These are phyloP conservation scores for Trichoderma gamsii DNA, from an alignment of 495 filamentous ascomycete species.

Conservation along the genomic window DNA sequence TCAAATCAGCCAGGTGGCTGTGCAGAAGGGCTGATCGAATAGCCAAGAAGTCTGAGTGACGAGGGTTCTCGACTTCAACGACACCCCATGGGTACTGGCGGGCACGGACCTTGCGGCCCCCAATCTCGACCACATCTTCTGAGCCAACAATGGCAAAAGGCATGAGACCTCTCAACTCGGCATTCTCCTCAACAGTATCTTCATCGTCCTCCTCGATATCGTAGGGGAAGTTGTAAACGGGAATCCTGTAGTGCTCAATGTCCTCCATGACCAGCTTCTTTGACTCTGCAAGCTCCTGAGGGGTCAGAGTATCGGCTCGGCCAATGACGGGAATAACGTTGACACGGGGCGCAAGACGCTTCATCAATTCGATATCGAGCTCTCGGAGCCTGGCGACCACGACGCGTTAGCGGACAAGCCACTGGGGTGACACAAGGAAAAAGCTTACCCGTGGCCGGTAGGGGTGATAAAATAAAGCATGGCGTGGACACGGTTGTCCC, in stretches of 20 bases:
- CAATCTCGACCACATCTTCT: conserved; percentile 91
- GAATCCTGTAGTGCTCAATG: conserved; percentile 99
- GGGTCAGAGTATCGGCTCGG: conserved; percentile 95
- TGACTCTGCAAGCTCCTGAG: conserved; percentile 92
- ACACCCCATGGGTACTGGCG: conserved; percentile 98
- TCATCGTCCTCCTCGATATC: conserved; percentile 99
- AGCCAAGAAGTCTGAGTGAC: conserved; percentile 96
- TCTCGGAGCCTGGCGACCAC: conserved; percentile 69
- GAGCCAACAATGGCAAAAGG: conserved; percentile 97
- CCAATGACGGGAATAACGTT: conserved; percentile 99
- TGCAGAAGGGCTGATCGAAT: conserved; percentile 94
- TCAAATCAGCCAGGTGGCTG: conserved; percentile 93
- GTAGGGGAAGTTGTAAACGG: conserved; percentile 99
- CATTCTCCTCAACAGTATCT: conserved; percentile 98
- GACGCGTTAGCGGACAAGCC: conserved; percentile 20
- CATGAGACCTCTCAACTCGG: conserved; percentile 93
- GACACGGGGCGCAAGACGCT: conserved; percentile 93
- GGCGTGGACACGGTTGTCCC: conserved; percentile 96
- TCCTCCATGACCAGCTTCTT: conserved; percentile 99
- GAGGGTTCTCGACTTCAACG: conserved; percentile 97
- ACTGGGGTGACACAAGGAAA: background rate
- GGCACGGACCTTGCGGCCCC: conserved; percentile 82
- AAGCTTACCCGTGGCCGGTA: conserved; percentile 81
- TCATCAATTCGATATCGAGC: conserved; percentile 98
- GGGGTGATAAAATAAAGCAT: conserved; percentile 99